A percentile compares a stretch with the other conserved stretches of the same genome.
Evolutionary conservation across 2,329 filamentous ascomycete species (phyloP).

Genomic region (Parasarocladium wereldwijsianum): DNA sequence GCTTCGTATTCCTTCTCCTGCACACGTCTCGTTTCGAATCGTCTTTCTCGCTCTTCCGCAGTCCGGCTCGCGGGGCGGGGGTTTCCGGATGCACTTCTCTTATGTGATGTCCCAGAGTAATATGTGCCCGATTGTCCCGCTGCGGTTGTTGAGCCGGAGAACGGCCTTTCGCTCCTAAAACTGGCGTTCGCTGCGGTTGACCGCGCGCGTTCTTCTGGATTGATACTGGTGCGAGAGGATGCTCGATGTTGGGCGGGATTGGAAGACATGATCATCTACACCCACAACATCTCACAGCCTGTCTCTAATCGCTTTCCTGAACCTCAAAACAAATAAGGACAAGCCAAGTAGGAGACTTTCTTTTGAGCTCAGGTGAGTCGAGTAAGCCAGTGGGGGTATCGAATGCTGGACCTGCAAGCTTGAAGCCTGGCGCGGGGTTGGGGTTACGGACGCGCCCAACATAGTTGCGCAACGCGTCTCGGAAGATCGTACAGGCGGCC

Average conservation of each 20-base stretch:
- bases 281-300: not conserved
- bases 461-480: too few species aligned
- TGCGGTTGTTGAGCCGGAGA: conserved; percentile 18
- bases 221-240: conserved; percentile 28
- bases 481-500: too few species aligned
- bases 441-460: too few species aligned
- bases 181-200: conserved; percentile 18
- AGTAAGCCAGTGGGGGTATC: too few species aligned
- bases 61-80: conserved; percentile 33
- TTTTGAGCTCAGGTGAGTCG: too few species aligned
- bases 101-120: conserved; percentile 30
- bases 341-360: too few species aligned
- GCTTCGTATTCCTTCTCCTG: conserved; percentile 43
- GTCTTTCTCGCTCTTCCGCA: conserved; percentile 23
- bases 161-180: conserved; percentile 19
- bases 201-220: conserved; percentile 23
- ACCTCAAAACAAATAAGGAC: too few species aligned
- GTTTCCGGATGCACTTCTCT: conserved; percentile 42
- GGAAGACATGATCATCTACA: too few species aligned
- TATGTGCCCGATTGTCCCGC: conserved; percentile 16
- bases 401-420: too few species aligned
- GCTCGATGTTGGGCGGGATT: conserved; percentile 21
- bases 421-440: too few species aligned
- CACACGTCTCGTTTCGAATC: conserved; percentile 35
- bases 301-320: not conserved